Evolutionary conservation across 73 alveolate genomes (phyloP).

Genomic region (Paramecium tetraurelia): DNA sequence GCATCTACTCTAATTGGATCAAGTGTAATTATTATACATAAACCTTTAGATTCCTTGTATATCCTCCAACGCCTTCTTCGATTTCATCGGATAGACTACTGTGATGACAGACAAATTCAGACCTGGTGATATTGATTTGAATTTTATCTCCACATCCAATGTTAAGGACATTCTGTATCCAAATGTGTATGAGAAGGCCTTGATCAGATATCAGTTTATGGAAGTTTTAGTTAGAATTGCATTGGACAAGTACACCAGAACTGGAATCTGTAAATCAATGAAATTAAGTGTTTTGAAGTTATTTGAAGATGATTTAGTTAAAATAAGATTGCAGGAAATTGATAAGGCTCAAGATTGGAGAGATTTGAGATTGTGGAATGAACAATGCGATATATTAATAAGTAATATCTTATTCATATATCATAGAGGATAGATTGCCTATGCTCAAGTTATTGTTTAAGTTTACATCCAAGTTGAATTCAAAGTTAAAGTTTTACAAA

Average conservation of each 20-base stretch:
- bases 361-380: slow-evolving; percentile 62
- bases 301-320: neutral
- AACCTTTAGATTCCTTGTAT: slow-evolving; percentile 38
- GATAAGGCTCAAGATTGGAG: slow-evolving; percentile 59
- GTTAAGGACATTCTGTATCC: slow-evolving; percentile 14
- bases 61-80: slow-evolving; percentile 40
- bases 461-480: slow-evolving; percentile 35
- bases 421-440: slow-evolving; percentile 42
- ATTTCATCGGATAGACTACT: slow-evolving; percentile 23
- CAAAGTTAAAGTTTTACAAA: slow-evolving; percentile 38
- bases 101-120: slow-evolving; percentile 22
- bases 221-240: slow-evolving; percentile 71
- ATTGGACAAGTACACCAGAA: slow-evolving; percentile 56
- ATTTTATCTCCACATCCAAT: slow-evolving; percentile 52
- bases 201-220: slow-evolving; percentile 64
- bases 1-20: slow-evolving; percentile 16
- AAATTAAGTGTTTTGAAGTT: neutral
- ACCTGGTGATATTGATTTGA: slow-evolving; percentile 60
- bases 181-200: slow-evolving; percentile 56
- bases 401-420: neutral
- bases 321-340: neutral
- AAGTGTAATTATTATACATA: neutral
- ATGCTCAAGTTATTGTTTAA: slow-evolving; percentile 30
- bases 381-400: slow-evolving; percentile 49
- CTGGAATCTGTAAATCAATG: slow-evolving; percentile 5